Evolutionary conservation across 2,329 filamentous ascomycete genomes (phyloP), one percentile per base, ranked within the genome.

Genomic region (Ascochyta clinopodiicola): DNA sequence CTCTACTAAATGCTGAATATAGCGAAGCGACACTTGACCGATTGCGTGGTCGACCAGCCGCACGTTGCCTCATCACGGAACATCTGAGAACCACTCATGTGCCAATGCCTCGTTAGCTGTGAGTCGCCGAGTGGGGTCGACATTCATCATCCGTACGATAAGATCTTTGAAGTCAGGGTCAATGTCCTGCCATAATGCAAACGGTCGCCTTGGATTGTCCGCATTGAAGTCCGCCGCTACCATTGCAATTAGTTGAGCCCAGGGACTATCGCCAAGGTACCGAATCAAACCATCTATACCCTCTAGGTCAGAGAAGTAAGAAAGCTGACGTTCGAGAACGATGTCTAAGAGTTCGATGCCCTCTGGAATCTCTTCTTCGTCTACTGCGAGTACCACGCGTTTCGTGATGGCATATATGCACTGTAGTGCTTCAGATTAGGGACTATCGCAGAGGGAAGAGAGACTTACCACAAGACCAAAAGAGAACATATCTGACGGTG

Each of bases 321-420:
- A 82, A n/a, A 81, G 75, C 60, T 82, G 80, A 21, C 78, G 75
- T 59, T 78, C 39, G n/a, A 42, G 25, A 32, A 82, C 75, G 59
- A 76, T 68, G 38, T 71, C 72, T 40, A 78, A 67, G n/a, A 69
- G 69, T 37, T 78, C 75, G 27, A 70, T 61, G 64, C 71, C 57
- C 64, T 74, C 57, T 60, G 68, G 50, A 62, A 75, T 54, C 61
- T 74, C 67, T 32, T 72, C 64, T 39, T 75, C 68, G 51, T 67
- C 69, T 48, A 76, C 71, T 44, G 73, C 72, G 57, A 80, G 78
- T 55, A 67, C 60, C 37, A 67, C 59, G 12, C 48, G 69, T 60
- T 77, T 75, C 8, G 77, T 68, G 43, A 80, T 65, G 15, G 79
- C 76, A 60, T 78, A 81, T 46, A 82, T 80, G 61, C 77, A 80